Evolutionary conservation across 257 asterid genomes (phyloP).

Genomic region (Fraxinus excelsior): DNA sequence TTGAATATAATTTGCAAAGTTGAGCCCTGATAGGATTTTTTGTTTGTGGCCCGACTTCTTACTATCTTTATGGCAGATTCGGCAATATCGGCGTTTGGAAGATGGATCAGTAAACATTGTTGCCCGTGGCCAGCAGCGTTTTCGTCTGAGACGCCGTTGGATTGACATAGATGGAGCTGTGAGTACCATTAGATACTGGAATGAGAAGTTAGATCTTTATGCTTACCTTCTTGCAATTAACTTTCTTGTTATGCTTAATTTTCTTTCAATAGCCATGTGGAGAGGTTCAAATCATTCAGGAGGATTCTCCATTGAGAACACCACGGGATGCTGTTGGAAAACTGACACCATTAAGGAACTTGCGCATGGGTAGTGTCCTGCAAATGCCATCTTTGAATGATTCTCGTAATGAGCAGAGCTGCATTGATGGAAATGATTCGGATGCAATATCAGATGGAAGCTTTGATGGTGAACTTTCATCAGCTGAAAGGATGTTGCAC

Average conservation of each 20-base stretch:
- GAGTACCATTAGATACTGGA: constrained; percentile 32
- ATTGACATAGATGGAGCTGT: constrained; percentile 83
- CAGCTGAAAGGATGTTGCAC: constrained; percentile 75
- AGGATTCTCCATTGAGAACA: constrained; percentile 81
- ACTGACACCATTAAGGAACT: constrained; percentile 57
- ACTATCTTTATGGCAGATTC: constrained; percentile 56
- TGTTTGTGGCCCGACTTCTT: constrained; percentile 10
- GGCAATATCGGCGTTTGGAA: constrained; percentile 82
- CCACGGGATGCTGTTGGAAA: constrained; percentile 88
- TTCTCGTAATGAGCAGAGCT: constrained; percentile 33
- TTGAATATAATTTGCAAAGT: neutral
- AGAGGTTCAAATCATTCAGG: constrained; percentile 79
- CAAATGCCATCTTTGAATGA: constrained; percentile 28
- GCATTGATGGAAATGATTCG: constrained; percentile 65
- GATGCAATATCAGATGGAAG: constrained; percentile 87
- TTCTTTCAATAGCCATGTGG: constrained; percentile 66
- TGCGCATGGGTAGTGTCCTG: constrained; percentile 26
- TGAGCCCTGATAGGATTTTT: constrained; percentile 16
- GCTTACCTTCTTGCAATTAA: constrained; percentile 21
- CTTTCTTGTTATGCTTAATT: constrained; percentile 13
- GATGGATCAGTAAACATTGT: constrained; percentile 94
- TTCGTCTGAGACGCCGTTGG: constrained; percentile 83
- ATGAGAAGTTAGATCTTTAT: constrained; percentile 19
- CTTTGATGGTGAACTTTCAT: constrained; percentile 82
- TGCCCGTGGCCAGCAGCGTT: constrained; percentile 94